These are phyloP conservation scores for Nectriaceae sp. DNA, from an alignment of 2,329 filamentous ascomycete genomes.

Conservation along the genomic window DNA sequence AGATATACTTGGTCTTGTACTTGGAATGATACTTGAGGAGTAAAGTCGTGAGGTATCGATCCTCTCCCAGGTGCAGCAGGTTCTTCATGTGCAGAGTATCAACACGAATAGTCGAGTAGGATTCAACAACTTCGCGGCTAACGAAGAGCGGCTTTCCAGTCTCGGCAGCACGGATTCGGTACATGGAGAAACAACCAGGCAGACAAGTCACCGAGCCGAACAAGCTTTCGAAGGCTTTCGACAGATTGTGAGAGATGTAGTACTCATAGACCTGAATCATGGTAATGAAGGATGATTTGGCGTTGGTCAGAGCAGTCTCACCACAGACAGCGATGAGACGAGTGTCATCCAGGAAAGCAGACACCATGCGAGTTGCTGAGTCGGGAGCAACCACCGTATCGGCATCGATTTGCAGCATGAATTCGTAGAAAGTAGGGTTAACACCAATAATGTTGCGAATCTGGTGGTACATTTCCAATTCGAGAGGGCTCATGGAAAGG, in stretches of 20 bases:
- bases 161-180: conserved; percentile 91
- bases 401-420: conserved; percentile 93
- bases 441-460: conserved; percentile 98
- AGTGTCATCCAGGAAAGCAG: conserved; percentile 88
- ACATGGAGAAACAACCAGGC: conserved; percentile 99
- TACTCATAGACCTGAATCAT: conserved; percentile 99
- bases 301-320: conserved; percentile 90
- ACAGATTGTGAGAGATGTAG: conserved; percentile 96
- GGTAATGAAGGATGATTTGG: conserved; percentile 89
- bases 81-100: conserved; percentile 99
- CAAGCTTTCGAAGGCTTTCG: conserved; percentile 95
- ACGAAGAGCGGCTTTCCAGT: conserved; percentile 96
- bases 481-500: conserved; percentile 89
- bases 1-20: conserved; percentile 99
- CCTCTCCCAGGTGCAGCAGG: conserved; percentile 91
- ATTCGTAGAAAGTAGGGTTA: conserved; percentile 98
- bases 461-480: conserved; percentile 98
- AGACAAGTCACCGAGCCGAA: conserved; percentile 98
- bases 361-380: conserved; percentile 88
- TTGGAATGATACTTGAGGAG: conserved; percentile 88
- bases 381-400: conserved; percentile 93
- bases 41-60: conserved; percentile 94
- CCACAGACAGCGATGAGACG: conserved; percentile 92
- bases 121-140: conserved; percentile 84
- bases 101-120: conserved; percentile 90